A percentile compares a stretch with the other conserved stretches of the same genome.
phyloP scores from a whole-genome alignment of 148 eudicot genomes.

The Amaranthus palmeri region DNA sequence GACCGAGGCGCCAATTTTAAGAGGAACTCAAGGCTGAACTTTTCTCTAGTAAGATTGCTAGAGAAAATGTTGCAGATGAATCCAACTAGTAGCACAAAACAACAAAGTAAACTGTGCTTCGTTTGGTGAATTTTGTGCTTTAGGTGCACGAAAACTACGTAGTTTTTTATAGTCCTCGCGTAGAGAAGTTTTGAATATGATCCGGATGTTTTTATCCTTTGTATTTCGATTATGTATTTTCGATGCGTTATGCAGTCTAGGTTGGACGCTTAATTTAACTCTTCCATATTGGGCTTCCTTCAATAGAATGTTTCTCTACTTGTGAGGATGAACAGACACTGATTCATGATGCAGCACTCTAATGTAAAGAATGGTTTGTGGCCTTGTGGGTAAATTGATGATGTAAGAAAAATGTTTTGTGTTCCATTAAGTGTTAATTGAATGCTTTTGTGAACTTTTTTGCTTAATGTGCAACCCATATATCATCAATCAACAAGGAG shows the following conservation, averaged over 20 bases:
- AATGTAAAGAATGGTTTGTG: background rate
- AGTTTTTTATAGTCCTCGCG: background rate
- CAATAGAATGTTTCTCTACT: background rate
- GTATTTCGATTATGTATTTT: too few relatives aligned
- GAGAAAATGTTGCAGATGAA: constrained; percentile 15
- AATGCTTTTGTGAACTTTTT: too few relatives aligned
- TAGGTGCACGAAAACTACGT: background rate
- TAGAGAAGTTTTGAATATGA: constrained; percentile 5
- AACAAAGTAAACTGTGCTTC: background rate
- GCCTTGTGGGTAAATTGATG: background rate
- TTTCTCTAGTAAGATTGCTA: constrained; percentile 1
- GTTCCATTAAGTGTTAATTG: background rate
- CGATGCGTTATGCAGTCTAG: too few relatives aligned
- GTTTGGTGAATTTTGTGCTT: constrained; percentile 7
- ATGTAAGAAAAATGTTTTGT: constrained; percentile 2
- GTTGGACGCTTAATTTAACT: too few relatives aligned
- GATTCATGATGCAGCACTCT: constrained; percentile 2
- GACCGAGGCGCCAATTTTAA: constrained; percentile 58
- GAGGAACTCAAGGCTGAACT: constrained; percentile 15
- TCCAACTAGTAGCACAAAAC: background rate
- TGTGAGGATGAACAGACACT: constrained; percentile 11
- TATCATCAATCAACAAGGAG: too few relatives aligned
- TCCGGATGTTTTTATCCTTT: too few relatives aligned
- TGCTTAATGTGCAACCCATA: too few relatives aligned
- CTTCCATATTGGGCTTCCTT: too few relatives aligned